Conservation (phyloP, 2,329 filamentous ascomycete genomes). For the Ophiosphaerella herpotricha region DNA sequence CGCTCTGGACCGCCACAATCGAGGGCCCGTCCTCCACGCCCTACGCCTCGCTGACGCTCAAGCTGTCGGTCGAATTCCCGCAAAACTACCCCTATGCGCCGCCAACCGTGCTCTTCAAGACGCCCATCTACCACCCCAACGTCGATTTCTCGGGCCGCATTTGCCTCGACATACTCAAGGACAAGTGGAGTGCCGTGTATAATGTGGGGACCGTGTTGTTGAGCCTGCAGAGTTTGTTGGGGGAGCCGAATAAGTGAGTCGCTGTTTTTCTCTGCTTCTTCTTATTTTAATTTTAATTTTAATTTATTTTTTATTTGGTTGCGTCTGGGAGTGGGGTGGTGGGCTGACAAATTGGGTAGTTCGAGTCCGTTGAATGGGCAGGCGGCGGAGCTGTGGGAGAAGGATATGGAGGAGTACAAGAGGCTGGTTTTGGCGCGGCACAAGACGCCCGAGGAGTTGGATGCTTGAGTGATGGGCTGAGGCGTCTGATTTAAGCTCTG, state of each 20-base stretch:
- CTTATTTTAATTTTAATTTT: no score
- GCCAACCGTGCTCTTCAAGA: conserved; percentile 94
- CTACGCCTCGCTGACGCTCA: conserved; percentile 85
- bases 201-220: conserved; percentile 93
- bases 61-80: conserved; percentile 89
- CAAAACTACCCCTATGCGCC: conserved; percentile 90
- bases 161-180: conserved; percentile 96
- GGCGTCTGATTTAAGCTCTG: no score
- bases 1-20: conserved; percentile 89
- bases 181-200: conserved; percentile 98
- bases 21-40: conserved; percentile 88
- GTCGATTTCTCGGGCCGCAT: conserved; percentile 97
- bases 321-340: background rate
- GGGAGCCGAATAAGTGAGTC: conserved; percentile 95
- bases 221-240: conserved; percentile 91
- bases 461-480: conserved; percentile 16
- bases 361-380: conserved; percentile 94
- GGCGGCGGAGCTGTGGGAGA: conserved; percentile 95
- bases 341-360: conserved; percentile 53
- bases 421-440: conserved; percentile 68
- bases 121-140: conserved; percentile 98
- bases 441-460: conserved; percentile 54
- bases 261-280: background rate
- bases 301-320: no score
- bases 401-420: conserved; percentile 84